phyloP scores from a whole-genome alignment of 164 flowering plant species.

The Kingdonia uniflora region DNA sequence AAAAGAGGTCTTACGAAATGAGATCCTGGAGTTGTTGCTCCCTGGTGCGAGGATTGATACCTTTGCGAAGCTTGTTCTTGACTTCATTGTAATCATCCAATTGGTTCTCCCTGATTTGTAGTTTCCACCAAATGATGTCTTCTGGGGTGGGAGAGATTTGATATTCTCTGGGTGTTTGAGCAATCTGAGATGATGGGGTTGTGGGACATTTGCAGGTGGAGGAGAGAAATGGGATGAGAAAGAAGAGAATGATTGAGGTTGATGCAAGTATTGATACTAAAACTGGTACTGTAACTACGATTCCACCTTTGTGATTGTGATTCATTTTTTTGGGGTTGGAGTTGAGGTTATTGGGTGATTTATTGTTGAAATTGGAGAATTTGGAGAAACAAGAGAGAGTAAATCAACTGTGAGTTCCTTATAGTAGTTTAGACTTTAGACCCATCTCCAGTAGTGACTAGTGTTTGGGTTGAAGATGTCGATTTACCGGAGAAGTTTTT shows the following conservation, averaged over 20 bases:
- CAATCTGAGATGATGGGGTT: slow-evolving; percentile 9
- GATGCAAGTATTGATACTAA: slow-evolving; percentile 30
- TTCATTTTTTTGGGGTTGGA: slow-evolving; percentile 12
- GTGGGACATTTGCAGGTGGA: slow-evolving; percentile 28
- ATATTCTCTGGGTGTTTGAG: slow-evolving; percentile 8
- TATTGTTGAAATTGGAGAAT: no score
- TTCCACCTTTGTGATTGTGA: no score
- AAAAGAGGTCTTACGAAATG: slow-evolving; percentile 23
- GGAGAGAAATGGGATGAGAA: slow-evolving; percentile 44
- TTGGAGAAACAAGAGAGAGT: no score
- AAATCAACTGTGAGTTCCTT: no score
- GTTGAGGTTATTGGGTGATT: no score
- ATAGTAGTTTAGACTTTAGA: no score
- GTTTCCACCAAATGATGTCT: slow-evolving; percentile 66
- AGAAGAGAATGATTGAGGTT: slow-evolving; percentile 42
- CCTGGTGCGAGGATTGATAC: slow-evolving; percentile 88
- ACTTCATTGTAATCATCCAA: slow-evolving; percentile 23
- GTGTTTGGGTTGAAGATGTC: no score
- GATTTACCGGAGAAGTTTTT: no score
- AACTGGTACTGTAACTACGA: slow-evolving; percentile 39
- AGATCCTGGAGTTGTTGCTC: slow-evolving; percentile 80
- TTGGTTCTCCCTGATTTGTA: slow-evolving; percentile 52
- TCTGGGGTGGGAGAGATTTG: slow-evolving; percentile 38
- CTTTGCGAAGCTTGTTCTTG: slow-evolving; percentile 63
- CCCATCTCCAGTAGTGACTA: no score